Evolutionary conservation across 2,329 filamentous ascomycete species (phyloP).

Genomic region (Rutstroemia sp.): DNA sequence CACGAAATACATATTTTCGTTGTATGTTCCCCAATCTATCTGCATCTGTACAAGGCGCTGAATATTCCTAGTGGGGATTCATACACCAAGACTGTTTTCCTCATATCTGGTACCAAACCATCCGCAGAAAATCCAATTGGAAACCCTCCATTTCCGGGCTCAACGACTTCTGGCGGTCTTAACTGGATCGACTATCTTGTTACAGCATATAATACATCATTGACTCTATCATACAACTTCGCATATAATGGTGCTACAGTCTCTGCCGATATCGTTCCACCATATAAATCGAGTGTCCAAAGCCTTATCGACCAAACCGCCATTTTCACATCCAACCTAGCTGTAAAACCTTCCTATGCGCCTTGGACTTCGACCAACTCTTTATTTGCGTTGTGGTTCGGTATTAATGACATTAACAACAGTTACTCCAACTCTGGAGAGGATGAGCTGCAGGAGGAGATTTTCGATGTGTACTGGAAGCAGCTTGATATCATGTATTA

Average conservation of each 20-base stretch:
- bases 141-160: slow-evolving; percentile 30
- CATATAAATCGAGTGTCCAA: slow-evolving; percentile 21
- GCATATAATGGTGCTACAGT: slow-evolving; percentile 35
- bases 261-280: slow-evolving; percentile 26
- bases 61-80: slow-evolving; percentile 28
- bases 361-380: slow-evolving; percentile 35
- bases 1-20: slow-evolving; percentile 5
- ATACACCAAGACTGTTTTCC: slow-evolving; percentile 30
- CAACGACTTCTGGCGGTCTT: slow-evolving; percentile 16
- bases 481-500: slow-evolving; percentile 37
- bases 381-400: slow-evolving; percentile 43
- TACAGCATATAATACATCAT: slow-evolving; percentile 32
- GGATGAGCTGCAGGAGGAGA: slow-evolving; percentile 27
- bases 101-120: slow-evolving; percentile 25
- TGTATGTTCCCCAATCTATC: neutral
- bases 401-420: slow-evolving; percentile 46
- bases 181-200: slow-evolving; percentile 40
- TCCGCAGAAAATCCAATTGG: slow-evolving; percentile 28
- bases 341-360: slow-evolving; percentile 28
- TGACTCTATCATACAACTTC: slow-evolving; percentile 41
- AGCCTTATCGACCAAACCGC: slow-evolving; percentile 30
- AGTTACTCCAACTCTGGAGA: slow-evolving; percentile 32
- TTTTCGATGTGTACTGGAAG: slow-evolving; percentile 39
- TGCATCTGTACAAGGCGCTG: neutral
- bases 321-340: slow-evolving; percentile 32